Base-by-base conservation (phyloP, 352 stramenopile species). In the Peronospora belbahrii region DNA sequence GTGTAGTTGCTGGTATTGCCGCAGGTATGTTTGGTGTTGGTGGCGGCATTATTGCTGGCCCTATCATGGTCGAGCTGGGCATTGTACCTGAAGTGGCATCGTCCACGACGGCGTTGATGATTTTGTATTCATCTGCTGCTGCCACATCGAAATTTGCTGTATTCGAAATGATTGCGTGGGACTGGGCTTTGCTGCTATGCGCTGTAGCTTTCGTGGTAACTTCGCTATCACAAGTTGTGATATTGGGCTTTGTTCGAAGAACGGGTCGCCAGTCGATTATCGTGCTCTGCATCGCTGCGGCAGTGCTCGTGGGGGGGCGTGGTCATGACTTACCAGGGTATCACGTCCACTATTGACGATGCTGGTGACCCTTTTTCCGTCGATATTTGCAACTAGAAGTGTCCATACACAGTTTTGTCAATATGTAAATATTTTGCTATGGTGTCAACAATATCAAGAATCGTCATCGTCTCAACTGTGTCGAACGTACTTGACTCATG, bases 241-340 rank as follows among this genome's bases (percentile, higher is more conserved):
- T 85, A 32, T 41, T 73, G 4, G 56, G 70, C 8, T 82, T 65
- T 44, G 69, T 85, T 33, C 68, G 71, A 6, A 52, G 56, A 10
- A 76, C 68, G 11, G 70, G 70, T 1, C 56, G 62, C 0, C 68
- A 82, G 39, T 80, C 70, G 2, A 72, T 85, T 48, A 76, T 85
- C 27, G 67, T 85, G 14, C 62, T 82, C 10, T 85, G 69, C 40
- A 77, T 84, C 31, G 65, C 55, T 23, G 52, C 56, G 15, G 61
- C 67, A 9, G 66, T 80, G 18, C 41, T 63, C 17, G 42, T 80
- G 34, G 72, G 72, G n/a, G 19, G 56, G 45, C 6, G 39, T 58
- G 20, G 47, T 79, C 36, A 83, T 85, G 73, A 57, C 66, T 19
- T 84, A 78, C 44, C 62, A 70, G 38, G 61, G 59, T 14, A 74